Base-by-base conservation (phyloP, 2,329 filamentous ascomycete species). In the Ophiostoma sp. region DNA sequence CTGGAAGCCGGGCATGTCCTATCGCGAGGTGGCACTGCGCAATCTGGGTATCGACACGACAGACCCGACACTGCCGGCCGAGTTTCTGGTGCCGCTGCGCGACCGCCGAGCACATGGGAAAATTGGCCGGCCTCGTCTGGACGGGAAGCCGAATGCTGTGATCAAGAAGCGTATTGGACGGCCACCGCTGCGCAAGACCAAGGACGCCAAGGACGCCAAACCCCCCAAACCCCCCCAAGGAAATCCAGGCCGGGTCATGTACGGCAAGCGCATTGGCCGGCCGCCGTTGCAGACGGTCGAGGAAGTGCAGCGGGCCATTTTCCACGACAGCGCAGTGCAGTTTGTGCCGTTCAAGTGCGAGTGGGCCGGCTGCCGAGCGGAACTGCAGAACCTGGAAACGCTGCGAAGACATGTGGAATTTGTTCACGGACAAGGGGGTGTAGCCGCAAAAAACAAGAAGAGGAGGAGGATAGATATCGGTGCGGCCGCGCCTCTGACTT, bases 361-460 rank as follows among this genome's bases (percentile, higher is more conserved):
- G 76, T 90, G 87, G 87, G 73, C 78, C 31, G 79, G 79, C 0
- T 90, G 87, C 75, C 81, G 80, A 39, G 87, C 87, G 3, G 85
- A 89, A 77, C 79, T 90, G 65, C 86, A 89, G 68, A 90, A 90
- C 74, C 77, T 88, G 70, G 84, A 85, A 15, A 89, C 86, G 11
- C 76, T 90, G 57, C 80, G 83, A 33, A 79, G 78, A 70, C 87
- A 90, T 73, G 77, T 89, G 17, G 75, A 77, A 23, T 74, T 81
- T 17, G 80, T 88, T 2, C 87, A 90, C 75, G 79, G 70, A 5
- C 72, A 73, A 20, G 69, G 60, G 36, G 36, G 65, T n/a, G 1
- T 15, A 4, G 6, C 5, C 35, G 7, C 35, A 1, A n/a, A 35
- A 33, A 15, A 7, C n/a, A 44, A 36, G 8, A n/a, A 36, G 10